A percentile compares a stretch with the other conserved stretches of the same genome.
Conservation (phyloP, 345 rosid genomes). For the Trapa bicornis region DNA sequence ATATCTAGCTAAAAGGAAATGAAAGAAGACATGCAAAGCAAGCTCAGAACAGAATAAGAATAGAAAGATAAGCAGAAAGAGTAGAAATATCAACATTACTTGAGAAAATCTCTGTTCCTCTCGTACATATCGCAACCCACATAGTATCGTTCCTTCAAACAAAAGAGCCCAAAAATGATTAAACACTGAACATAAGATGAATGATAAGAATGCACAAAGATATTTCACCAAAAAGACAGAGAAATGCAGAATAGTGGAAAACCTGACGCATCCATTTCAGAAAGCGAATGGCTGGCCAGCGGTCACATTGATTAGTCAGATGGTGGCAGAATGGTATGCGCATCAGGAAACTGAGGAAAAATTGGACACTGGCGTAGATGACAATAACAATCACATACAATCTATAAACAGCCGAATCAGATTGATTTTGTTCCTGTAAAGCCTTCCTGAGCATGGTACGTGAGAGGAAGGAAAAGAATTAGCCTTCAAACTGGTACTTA, state of each 20-base stretch:
- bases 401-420: slow-evolving; percentile 39
- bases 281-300: slow-evolving; percentile 61
- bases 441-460: slow-evolving; percentile 40
- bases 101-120: slow-evolving; percentile 67
- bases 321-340: slow-evolving; percentile 73
- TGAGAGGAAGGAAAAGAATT: background rate
- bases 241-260: slow-evolving; percentile 9
- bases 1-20: background rate
- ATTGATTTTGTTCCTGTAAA: slow-evolving; percentile 41
- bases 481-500: background rate
- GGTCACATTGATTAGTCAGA: slow-evolving; percentile 71
- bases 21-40: background rate
- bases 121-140: slow-evolving; percentile 99
- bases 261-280: slow-evolving; percentile 99
- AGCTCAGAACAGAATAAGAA: background rate
- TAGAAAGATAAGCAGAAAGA: background rate
- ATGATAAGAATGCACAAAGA: slow-evolving; percentile 5
- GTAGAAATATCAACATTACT: slow-evolving; percentile 32
- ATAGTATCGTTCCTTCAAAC: slow-evolving; percentile 69
- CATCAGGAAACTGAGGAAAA: slow-evolving; percentile 78
- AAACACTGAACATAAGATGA: background rate
- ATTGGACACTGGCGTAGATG: slow-evolving; percentile 71
- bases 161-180: slow-evolving; percentile 4
- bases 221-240: slow-evolving; percentile 4
- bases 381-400: slow-evolving; percentile 64